Evolutionary conservation across 352 stramenopile species (phyloP).

Genomic region (Globisporangium barbulae): DNA sequence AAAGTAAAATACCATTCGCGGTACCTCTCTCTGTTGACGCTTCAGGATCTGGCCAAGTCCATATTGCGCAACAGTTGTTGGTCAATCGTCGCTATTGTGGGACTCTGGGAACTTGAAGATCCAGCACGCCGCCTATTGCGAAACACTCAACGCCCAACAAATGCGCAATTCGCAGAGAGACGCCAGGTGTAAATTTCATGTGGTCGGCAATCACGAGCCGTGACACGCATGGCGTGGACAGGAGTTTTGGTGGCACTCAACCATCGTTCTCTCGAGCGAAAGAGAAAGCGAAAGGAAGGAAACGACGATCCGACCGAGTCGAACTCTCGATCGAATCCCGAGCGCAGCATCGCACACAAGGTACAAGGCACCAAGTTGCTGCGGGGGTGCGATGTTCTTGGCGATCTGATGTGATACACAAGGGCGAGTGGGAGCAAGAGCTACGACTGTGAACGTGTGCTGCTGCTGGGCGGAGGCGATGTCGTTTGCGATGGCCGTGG

Average conservation of each 20-base stretch:
- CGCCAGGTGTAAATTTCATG: slow-evolving; percentile 4
- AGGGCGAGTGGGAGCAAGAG: too few relatives aligned
- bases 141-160: slow-evolving; percentile 4
- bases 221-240: slow-evolving; percentile 16
- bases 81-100: slow-evolving; percentile 1
- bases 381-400: too few relatives aligned
- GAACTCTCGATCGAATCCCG: neutral
- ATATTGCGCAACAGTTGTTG: slow-evolving; percentile 13
- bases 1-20: neutral
- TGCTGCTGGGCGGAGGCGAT: too few relatives aligned
- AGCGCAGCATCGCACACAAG: neutral
- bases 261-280: neutral
- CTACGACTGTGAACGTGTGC: too few relatives aligned
- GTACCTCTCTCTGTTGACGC: slow-evolving; percentile 7
- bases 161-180: slow-evolving; percentile 7
- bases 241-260: neutral
- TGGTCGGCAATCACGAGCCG: neutral
- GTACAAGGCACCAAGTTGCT: neutral
- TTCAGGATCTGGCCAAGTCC: slow-evolving; percentile 13
- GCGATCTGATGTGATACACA: too few relatives aligned
- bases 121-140: slow-evolving; percentile 1
- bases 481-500: too few relatives aligned
- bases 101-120: slow-evolving; percentile 7
- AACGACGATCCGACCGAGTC: neutral
- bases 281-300: neutral